These are phyloP conservation scores for Lignosus rhinocerotis DNA, from an alignment of 1,284 basidiomycete species.

Conservation along the genomic window DNA sequence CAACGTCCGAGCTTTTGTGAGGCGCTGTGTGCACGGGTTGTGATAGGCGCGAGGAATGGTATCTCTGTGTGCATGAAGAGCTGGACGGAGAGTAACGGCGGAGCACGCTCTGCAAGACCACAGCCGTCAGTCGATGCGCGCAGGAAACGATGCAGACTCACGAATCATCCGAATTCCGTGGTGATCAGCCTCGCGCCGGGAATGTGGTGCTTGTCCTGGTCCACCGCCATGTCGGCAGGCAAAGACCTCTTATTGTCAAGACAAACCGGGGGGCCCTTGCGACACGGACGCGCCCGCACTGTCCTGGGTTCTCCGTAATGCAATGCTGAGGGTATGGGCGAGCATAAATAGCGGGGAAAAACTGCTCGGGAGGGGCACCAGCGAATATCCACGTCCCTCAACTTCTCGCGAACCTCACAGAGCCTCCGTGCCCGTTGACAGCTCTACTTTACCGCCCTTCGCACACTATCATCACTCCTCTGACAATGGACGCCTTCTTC, in stretches of 20 bases:
- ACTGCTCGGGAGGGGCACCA: background rate
- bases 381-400: background rate
- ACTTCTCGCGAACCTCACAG: background rate
- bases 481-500: conserved; percentile 23
- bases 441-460: conserved; percentile 4
- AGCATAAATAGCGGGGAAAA: conserved; percentile 7
- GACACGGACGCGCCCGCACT: conserved; percentile 2
- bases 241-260: conserved; percentile 16
- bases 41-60: background rate
- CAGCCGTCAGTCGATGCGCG: background rate
- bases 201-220: background rate
- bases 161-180: background rate
- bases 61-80: background rate
- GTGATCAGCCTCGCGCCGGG: conserved; percentile 8
- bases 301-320: background rate
- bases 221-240: background rate
- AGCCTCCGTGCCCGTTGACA: conserved; percentile 6
- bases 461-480: background rate
- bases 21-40: background rate
- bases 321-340: background rate
- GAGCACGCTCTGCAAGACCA: background rate
- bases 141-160: background rate
- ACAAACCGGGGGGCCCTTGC: conserved; percentile 6
- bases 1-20: background rate
- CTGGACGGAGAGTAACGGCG: background rate